Evolutionary conservation across 1,284 basidiomycete genomes (phyloP), one percentile per base, ranked within the genome.

Genomic region (Xerocomus tenax): DNA sequence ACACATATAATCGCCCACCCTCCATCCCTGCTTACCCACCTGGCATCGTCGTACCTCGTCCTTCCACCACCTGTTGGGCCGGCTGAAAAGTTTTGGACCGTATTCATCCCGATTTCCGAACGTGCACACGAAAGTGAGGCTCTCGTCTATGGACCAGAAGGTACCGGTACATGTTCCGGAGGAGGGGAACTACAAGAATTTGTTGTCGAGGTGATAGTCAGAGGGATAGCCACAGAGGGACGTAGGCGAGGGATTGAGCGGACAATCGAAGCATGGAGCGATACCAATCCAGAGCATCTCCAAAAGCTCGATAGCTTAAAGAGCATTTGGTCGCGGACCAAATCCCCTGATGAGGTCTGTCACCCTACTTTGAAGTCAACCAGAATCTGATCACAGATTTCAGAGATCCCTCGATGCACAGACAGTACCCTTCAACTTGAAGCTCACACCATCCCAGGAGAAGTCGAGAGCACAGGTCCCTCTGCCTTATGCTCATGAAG

Each of bases 401-500:
- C 49, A 80, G 72, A 60, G 61, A 41, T 61, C 70, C 23, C 66
- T 69, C 3, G 79, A 84, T 58, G 76, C 80, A 3, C 78, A 83
- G 54, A 76, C 81, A 56, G 67, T 88, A 8, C 75, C 90, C 0
- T 96, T 96, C 75, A 94, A 94, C 64, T 76, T 96, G 23, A 78
- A 72, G 51, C 77, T 95, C 46, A 94, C 91, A n/a, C 74, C 79
- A 13, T 77, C 84, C n/a, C 92, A 96, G 64, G 82, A 85, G 61
- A 76, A 78, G 54, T 83, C 84, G 13, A 76, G 89, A 46, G 82
- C 87, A 1, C 75, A 79, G 45, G 91, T 95, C 1, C 87, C 88
- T 10, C 68, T 95, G 30, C 92, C 92, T 6, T 95, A 94, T 61
- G 86, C 77, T 5, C 90, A 92, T 59, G 80, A 87, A 71, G 86